phyloP scores from a whole-genome alignment of 2,329 filamentous ascomycete species.

The Aspergillus texensis region DNA sequence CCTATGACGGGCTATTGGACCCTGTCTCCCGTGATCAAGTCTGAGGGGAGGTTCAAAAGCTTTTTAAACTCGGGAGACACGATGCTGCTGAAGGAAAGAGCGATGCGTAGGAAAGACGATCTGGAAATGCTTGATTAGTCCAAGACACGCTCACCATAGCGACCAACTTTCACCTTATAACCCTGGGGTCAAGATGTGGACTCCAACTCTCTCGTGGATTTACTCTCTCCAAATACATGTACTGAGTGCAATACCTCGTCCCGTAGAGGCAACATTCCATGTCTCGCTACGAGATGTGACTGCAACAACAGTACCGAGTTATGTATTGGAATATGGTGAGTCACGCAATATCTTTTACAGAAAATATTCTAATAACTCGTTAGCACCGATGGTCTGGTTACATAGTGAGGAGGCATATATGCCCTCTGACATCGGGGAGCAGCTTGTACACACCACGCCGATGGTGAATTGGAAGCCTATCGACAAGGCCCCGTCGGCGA shows the following conservation, averaged over 20 bases:
- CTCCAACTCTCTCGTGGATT: background rate
- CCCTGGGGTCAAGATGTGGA: background rate
- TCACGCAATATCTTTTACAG: background rate
- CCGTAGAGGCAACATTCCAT: background rate
- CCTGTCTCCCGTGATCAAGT: background rate
- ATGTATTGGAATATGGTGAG: slow-evolving; percentile 51
- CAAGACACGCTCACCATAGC: background rate
- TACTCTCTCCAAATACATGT: slow-evolving; percentile 1
- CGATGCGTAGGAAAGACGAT: background rate
- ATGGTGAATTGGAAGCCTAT: slow-evolving; percentile 47
- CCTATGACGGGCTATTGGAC: background rate
- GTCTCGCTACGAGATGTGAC: slow-evolving; percentile 6
- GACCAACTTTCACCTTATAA: background rate
- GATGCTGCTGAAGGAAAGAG: background rate
- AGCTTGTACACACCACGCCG: slow-evolving; percentile 51
- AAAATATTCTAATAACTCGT: slow-evolving; percentile 7
- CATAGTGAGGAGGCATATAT: slow-evolving; percentile 52
- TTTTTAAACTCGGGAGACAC: background rate
- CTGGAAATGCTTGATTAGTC: background rate
- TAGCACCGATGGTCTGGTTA: slow-evolving; percentile 57
- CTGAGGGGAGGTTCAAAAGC: background rate
- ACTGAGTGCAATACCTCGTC: background rate
- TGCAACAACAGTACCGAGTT: slow-evolving; percentile 41
- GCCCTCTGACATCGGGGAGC: slow-evolving; percentile 52
- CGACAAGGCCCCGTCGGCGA: slow-evolving; percentile 38